Base-by-base conservation (phyloP, 2,329 filamentous ascomycete genomes). In the Fusarium solani-melongenae region DNA sequence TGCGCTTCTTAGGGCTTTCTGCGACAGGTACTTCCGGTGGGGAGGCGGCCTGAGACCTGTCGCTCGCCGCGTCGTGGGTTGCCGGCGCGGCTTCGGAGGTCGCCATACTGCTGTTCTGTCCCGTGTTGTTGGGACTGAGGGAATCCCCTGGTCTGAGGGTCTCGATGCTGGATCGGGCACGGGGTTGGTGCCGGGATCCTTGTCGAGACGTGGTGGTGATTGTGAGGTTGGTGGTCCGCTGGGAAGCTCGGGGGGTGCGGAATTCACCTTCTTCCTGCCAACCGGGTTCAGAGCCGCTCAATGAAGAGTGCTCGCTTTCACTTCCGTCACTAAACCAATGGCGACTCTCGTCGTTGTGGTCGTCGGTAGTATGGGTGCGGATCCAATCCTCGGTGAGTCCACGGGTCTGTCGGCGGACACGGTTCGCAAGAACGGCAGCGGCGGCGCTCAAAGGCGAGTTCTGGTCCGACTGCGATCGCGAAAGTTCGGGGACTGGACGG, bases 331-430 rank as follows among this genome's bases (percentile, higher is more conserved):
- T 97, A 75, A 95, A 88, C 94, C 94, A 97, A 82, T 94, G 92
- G 70, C 90, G 91, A 74, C 90, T 90, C 80, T 96, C 93, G 75
- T 77, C 75, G 58, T 91, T 88, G 73, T 88, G 88, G 74, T 92
- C 90, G 72, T 89, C 89, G n/a, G 92, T 89, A n/a, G 94, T 91
- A 79, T 95, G 94, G 70, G 94, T 92, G 69, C 93, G 92, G 74
- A 96, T 94, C 94, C 94, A 96, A 85, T 95, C 93, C 81, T 95
- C 92, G 0, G 93, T 94, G 62, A 95, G 88, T 67, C 92, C 91
- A 73, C 87, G 86, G 17, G 87, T 84, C 64, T 88, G 86, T 79
- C 91, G 84, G 78, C 90, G 84, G 57, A 87, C 90, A 73, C 90
- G 87, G 76, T 92, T 92, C 56, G 89, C 89, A 70, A 92, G 88